Evolutionary conservation across 371 early-diverging fungal species (phyloP), one percentile per base, ranked within the genome.

Genomic region (Thermomucor indicae-seudaticae): DNA sequence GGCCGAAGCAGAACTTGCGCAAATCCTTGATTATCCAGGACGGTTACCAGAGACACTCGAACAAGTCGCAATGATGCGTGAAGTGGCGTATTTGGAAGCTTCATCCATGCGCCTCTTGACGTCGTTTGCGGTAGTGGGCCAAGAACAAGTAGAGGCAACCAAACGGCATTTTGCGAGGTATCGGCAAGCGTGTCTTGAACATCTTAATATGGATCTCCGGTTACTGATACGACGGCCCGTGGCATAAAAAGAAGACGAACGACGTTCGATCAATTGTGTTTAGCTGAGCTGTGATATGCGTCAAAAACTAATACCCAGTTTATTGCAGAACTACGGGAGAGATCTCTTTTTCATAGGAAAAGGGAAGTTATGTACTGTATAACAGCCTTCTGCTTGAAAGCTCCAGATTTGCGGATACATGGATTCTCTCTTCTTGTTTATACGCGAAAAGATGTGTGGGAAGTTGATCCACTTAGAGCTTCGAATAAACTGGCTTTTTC

Each of bases 21-120:
- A 38, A 3, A 47, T 78, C 22, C 60, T 85, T 23, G 85, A 82
- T 37, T 75, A 81, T 47, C 85, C 83, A 0, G 85, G 85, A 0
- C 62, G 66, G 8, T 54, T 85, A n/a, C 85, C 85, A 0, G 51
- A 47, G n/a, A 57, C 62, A 2, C 54, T 55, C n/a, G 43, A 53
- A 22, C 81, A 83, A 35, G 57, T 76, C 32, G 49, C 39, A 1
- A 46, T 57, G 2, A 80, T 85, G 72, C 54, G 71, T 22, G 72
- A 81, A 10, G 78, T 85, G 3, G 75, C 80, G 0, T 85, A 83
- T 31, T 45, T 68, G 7, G 76, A 76, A 24, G 58, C 57, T 24
- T 57, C 58, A 47, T 14, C 14, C 10, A 37, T 37, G 37, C 54
- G 62, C 10, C 53, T 63, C 6, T 38, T 72, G n/a, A 72, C 72